Evolutionary conservation across 345 rosid species (phyloP).

Genomic region (Salix caprea): DNA sequence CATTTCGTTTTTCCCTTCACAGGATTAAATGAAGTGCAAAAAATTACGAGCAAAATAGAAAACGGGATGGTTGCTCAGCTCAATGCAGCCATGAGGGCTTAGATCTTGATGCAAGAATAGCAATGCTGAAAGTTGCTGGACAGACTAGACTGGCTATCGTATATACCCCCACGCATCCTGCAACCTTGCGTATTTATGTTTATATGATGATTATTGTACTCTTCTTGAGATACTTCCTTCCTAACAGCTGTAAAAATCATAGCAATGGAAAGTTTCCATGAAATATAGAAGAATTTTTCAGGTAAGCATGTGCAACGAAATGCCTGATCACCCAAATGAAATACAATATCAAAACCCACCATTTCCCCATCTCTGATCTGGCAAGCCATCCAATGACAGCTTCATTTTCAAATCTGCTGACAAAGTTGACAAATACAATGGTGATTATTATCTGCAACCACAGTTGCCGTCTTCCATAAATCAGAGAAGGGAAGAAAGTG

Average conservation of each 20-base stretch:
- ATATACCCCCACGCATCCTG: background rate
- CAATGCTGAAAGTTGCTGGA: background rate
- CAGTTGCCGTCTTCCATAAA: background rate
- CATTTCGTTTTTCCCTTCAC: background rate
- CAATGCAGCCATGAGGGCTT: background rate
- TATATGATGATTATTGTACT: background rate
- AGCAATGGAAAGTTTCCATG: background rate
- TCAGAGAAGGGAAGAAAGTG: background rate
- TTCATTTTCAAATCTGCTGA: background rate
- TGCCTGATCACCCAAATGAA: background rate
- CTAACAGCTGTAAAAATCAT: constrained; percentile 7
- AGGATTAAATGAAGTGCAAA: constrained; percentile 15
- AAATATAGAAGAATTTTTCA: background rate
- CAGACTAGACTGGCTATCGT: constrained; percentile 8
- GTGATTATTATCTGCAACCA: too few species aligned
- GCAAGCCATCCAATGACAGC: background rate
- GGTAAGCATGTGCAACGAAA: background rate
- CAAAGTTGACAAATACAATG: background rate
- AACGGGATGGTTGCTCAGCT: background rate
- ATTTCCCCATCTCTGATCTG: background rate
- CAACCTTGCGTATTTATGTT: background rate
- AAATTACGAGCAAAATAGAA: background rate
- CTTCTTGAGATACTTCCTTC: background rate
- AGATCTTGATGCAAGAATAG: background rate
- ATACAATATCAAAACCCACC: background rate